Base-by-base conservation (phyloP, 306 rosid species). In the Prunus kanzakura region DNA sequence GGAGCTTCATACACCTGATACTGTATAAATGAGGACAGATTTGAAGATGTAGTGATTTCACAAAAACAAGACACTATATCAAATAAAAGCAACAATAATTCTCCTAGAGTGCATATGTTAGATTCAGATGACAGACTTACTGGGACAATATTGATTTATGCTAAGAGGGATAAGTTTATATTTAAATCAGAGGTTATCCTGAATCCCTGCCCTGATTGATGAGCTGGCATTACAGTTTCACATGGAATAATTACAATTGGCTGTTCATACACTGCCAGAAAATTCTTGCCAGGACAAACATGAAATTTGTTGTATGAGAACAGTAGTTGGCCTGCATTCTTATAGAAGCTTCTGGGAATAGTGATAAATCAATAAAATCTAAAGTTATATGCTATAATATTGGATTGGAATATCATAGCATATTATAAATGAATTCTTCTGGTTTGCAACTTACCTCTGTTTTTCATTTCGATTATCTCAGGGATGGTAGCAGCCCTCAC, bases 401-500 rank as follows among this genome's bases (percentile, higher is more conserved):
- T 62, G 13, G 45, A 62, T 27, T 29, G 41, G 1, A 29, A 16
- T 43, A 6, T 12, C 30, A 20, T 20, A 12, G 54, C 3, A 1
- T 65, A 54, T 51, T 10, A 18, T 16, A 27, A n/a, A 29, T 62
- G 71, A 32, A n/a, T 6, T 50, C 23, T 62, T 32, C 32, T 43
- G 16, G 0, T 11, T 76, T 56, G 32, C 54, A 78, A 69, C 71
- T 78, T 50, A 18, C 55, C 16, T 13, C 14, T 8, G 18, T 71
- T 50, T 71, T 75, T 62, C 22, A 46, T 69, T 80, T 20, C 49
- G 35, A 52, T 68, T 69, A 18, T 78, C 15, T 46, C 81, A 93
- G 97, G 97, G 81, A 94, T 94, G 98, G 93, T 90, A 32, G 98
- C 97, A 16, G 93, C 98, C 32, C 98, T 88, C 51, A 94, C 98